Evolutionary conservation across 2,329 filamentous ascomycete genomes (phyloP), one percentile per base, ranked within the genome.

Genomic region (Scorias spongiosa): DNA sequence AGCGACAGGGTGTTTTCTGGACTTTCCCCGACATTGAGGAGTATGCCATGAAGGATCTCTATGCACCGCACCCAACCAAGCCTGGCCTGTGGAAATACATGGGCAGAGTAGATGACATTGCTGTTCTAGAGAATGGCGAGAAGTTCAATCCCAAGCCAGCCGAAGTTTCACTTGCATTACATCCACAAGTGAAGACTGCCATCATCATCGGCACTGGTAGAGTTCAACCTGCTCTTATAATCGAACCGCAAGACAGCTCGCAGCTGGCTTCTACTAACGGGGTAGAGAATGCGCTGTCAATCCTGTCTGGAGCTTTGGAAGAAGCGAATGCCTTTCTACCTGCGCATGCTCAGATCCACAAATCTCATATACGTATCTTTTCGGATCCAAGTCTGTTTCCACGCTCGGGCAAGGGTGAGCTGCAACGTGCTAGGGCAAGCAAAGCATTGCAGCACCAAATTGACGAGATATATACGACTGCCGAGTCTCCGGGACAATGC

Each of bases 241-340:
- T 63, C 10, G 58, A 63, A 45, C 48, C 56, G 10, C 52, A 38
- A 37, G 9, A 12, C 5, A 9, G 9, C 15, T 36, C 32, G 11
- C 12, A 36, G 32, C 15, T 36, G 9, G 32, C 32, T 36, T 12
- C 32, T 3, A 9, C 12, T 36, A 5, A 15, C 32, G 32, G 15
- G 4, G 9, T 15, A 12, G 15, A 2, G 40, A 37, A 14, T 50
- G 48, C 38, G 43, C 43, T 37, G 32, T 36, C 32, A 36, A 48
- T 66, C 2, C 46, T 72, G 2, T 62, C 71, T 5, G 58, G 58
- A 37, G 62, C 74, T 4, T 59, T 74, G 0, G 58, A 71, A 42
- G 49, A 57, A 18, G 68, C 67, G 0, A 74, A 74, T 39, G 49
- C 54, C 2, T 46, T 52, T 0, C 60, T 62, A 10, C 60, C 63